These are phyloP conservation scores for Monilinia vaccinii-corymbosi DNA, from an alignment of 2,329 filamentous ascomycete genomes.

Conservation along the genomic window DNA sequence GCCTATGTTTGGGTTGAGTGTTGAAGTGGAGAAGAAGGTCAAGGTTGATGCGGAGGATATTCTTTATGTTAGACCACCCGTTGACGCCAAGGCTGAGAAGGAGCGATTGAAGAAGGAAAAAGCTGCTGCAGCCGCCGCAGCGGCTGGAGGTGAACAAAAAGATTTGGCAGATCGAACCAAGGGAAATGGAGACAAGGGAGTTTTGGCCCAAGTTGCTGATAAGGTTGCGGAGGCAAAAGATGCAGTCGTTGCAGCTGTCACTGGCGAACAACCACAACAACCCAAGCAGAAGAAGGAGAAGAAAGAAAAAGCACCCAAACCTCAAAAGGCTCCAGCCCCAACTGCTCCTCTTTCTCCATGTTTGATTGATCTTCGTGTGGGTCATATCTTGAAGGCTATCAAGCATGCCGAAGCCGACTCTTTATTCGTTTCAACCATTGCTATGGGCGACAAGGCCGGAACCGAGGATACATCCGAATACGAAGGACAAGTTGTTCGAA, in stretches of 20 bases:
- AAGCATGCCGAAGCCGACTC: constrained; percentile 96
- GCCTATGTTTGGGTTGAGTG: constrained; percentile 58
- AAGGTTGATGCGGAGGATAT: constrained; percentile 70
- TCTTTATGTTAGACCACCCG: constrained; percentile 77
- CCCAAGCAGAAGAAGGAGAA: constrained; percentile 71
- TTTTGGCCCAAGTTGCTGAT: constrained; percentile 40
- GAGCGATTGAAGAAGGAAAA: constrained; percentile 96
- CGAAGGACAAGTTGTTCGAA: constrained; percentile 85
- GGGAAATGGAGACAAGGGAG: constrained; percentile 44
- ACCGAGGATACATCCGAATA: constrained; percentile 84
- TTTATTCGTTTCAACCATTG: constrained; percentile 90
- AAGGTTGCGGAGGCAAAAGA: constrained; percentile 36
- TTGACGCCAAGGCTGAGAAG: constrained; percentile 91
- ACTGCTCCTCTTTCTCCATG: constrained; percentile 72
- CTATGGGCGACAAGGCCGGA: constrained; percentile 79
- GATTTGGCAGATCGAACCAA: constrained; percentile 52
- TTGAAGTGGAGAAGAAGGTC: constrained; percentile 67
- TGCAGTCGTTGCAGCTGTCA: constrained; percentile 30
- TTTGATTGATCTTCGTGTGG: constrained; percentile 90
- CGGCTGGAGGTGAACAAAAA: constrained; percentile 39
- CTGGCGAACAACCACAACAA: constrained; percentile 25
- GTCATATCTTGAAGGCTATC: constrained; percentile 92
- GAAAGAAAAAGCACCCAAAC: constrained; percentile 80
- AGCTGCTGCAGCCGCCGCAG: constrained; percentile 54
- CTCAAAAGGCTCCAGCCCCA: constrained; percentile 54